Conservation (phyloP, 1,284 basidiomycete species). For the Trichosporon inkin region DNA sequence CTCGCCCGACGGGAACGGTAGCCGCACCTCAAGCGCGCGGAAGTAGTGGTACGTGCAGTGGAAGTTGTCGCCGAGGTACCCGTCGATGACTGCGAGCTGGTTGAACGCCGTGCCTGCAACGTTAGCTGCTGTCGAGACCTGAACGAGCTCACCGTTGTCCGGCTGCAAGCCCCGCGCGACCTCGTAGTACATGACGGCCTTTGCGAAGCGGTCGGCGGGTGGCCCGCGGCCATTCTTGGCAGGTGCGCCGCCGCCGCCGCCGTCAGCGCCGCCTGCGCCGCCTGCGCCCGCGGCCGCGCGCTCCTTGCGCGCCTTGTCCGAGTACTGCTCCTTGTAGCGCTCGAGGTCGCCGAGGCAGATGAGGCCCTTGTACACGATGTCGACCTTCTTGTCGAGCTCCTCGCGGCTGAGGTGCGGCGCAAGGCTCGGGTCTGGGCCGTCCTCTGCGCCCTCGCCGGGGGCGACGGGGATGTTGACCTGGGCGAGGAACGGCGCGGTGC, state of each 20-base stretch:
- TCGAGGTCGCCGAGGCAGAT: conserved; percentile 92
- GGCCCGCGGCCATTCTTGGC: conserved; percentile 3
- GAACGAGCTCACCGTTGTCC: conserved; percentile 53
- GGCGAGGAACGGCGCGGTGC: conserved; percentile 51
- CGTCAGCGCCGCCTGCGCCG: no score
- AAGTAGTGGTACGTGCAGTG: conserved; percentile 80
- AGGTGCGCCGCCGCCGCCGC: not conserved
- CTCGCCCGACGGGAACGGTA: conserved; percentile 80
- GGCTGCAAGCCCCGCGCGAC: conserved; percentile 77
- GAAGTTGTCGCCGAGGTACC: conserved; percentile 78
- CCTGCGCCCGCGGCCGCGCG: no score
- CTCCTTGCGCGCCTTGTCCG: conserved; percentile 30
- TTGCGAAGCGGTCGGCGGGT: conserved; percentile 56
- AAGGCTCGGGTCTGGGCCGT: conserved; percentile 15
- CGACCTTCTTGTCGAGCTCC: conserved; percentile 61
- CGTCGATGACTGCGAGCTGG: conserved; percentile 87
- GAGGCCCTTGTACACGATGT: conserved; percentile 77
- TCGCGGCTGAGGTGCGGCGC: conserved; percentile 53
- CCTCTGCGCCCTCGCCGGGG: conserved; percentile 20
- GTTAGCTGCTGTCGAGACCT: not conserved
- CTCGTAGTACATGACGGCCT: conserved; percentile 74
- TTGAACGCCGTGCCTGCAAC: conserved; percentile 81
- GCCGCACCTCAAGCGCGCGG: conserved; percentile 78
- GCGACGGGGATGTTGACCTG: conserved; percentile 57
- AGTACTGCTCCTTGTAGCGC: conserved; percentile 83